Percentiles rank a stretch among this genome's conserved stretches.
These are phyloP conservation scores for Coemansia sp. DNA, from an alignment of 192 early-diverging fungal species.

Conservation along the genomic window DNA sequence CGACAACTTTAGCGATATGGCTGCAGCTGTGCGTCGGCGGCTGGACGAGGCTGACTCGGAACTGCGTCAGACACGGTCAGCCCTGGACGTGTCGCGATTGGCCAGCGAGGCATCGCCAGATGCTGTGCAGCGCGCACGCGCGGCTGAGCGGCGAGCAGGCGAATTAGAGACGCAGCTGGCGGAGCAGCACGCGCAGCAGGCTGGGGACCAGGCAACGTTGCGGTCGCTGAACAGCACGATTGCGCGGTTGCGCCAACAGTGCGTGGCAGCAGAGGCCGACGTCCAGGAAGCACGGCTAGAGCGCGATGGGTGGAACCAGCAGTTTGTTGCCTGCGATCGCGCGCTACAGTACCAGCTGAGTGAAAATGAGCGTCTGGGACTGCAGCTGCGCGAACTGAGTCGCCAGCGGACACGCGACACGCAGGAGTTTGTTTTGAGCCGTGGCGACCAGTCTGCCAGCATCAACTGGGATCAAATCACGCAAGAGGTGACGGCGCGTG, in stretches of 20 bases:
- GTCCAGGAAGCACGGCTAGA: conserved; percentile 35
- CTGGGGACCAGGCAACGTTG: conserved; percentile 23
- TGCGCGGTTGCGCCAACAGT: conserved; percentile 30
- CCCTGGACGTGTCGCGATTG: conserved; percentile 16
- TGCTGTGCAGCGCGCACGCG: conserved; percentile 18
- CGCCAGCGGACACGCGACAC: conserved; percentile 1
- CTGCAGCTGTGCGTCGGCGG: conserved; percentile 29
- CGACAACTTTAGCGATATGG: conserved; percentile 44
- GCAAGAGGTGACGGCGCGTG: conserved; percentile 10
- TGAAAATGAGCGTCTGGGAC: conserved; percentile 22
- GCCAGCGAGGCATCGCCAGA: conserved; percentile 10
- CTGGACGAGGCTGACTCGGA: conserved; percentile 23
- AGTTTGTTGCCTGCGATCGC: conserved; percentile 19
- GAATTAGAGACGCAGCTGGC: conserved; percentile 28
- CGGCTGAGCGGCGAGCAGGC: conserved; percentile 9
- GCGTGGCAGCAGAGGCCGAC: conserved; percentile 14
- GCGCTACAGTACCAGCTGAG: conserved; percentile 19
- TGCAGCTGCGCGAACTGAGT: conserved; percentile 8
- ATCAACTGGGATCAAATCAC: conserved; percentile 28
- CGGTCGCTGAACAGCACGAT: conserved; percentile 24
- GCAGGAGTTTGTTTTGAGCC: conserved; percentile 8
- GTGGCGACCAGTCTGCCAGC: conserved; percentile 13
- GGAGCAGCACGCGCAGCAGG: conserved; percentile 28
- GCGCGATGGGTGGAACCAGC: conserved; percentile 43
- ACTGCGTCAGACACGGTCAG: conserved; percentile 11